These are phyloP conservation scores for Xylaria sp. DNA, from an alignment of 2,329 filamentous ascomycete species.

Conservation along the genomic window DNA sequence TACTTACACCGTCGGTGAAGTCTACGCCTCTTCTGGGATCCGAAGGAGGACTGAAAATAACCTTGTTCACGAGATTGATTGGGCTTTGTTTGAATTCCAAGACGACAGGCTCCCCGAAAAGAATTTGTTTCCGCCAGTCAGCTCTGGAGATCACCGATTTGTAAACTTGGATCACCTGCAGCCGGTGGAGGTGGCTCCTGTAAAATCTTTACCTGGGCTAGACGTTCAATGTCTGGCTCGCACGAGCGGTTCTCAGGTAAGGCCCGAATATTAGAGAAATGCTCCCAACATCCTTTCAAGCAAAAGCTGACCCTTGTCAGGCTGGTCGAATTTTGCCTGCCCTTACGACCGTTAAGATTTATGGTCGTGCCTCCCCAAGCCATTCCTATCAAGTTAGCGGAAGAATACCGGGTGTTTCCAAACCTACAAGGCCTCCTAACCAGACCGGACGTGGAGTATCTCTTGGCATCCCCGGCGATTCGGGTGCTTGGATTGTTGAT, in stretches of 20 bases:
- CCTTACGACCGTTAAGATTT: slow-evolving; percentile 87
- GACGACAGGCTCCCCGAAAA: slow-evolving; percentile 75
- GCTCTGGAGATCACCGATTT: slow-evolving; percentile 49
- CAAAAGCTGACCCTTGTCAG: slow-evolving; percentile 50
- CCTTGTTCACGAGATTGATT: slow-evolving; percentile 91
- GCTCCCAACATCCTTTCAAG: not conserved
- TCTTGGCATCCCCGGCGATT: slow-evolving; percentile 84
- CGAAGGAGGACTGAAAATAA: slow-evolving; percentile 77
- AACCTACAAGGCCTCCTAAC: slow-evolving; percentile 31
- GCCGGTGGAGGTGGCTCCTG: slow-evolving; percentile 69
- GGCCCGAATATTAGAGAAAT: slow-evolving; percentile 5
- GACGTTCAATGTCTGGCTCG: slow-evolving; percentile 89
- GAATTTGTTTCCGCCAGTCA: slow-evolving; percentile 71
- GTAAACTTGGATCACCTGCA: slow-evolving; percentile 53
- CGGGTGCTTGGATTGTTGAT: slow-evolving; percentile 92
- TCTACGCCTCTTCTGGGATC: slow-evolving; percentile 92
- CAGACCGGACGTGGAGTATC: slow-evolving; percentile 47
- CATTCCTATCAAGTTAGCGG: slow-evolving; percentile 73
- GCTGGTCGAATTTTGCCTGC: slow-evolving; percentile 80
- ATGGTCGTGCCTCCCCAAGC: slow-evolving; percentile 82
- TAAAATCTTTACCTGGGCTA: slow-evolving; percentile 73
- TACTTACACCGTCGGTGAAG: slow-evolving; percentile 81
- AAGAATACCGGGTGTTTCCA: slow-evolving; percentile 43
- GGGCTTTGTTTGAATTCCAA: slow-evolving; percentile 88
- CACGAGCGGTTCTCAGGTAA: slow-evolving; percentile 76